These are phyloP conservation scores for Sarocladium strictum DNA, from an alignment of 2,329 filamentous ascomycete species.

Conservation along the genomic window DNA sequence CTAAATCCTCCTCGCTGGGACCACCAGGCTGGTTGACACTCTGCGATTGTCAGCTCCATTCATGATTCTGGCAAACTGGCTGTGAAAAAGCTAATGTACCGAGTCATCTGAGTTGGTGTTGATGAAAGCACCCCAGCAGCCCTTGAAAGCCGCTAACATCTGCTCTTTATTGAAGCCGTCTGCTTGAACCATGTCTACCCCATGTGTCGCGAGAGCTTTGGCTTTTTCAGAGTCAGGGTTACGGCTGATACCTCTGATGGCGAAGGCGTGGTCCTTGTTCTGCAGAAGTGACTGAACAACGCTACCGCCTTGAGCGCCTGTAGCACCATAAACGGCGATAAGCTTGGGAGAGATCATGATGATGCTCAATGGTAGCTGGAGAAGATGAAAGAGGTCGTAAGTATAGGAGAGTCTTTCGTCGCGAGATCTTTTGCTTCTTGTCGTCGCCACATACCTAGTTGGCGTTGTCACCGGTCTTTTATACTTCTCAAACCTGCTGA, in stretches of 20 bases:
- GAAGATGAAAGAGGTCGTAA: not conserved
- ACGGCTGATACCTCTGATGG: constrained; percentile 23
- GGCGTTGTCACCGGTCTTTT: not conserved
- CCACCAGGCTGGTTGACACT: constrained; percentile 19
- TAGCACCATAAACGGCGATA: constrained; percentile 24
- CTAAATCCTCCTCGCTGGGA: constrained; percentile 19
- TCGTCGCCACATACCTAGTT: too few species aligned
- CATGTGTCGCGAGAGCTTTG: constrained; percentile 18
- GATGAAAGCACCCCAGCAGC: constrained; percentile 27
- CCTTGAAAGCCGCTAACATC: constrained; percentile 21
- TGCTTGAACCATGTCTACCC: constrained; percentile 25
- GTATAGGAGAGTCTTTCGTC: not conserved
- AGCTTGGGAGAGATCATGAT: constrained; percentile 19
- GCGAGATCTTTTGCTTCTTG: not conserved
- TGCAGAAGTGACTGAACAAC: constrained; percentile 24
- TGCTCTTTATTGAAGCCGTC: constrained; percentile 20
- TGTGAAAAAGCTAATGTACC: constrained; percentile 15
- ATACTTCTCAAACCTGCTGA: not conserved
- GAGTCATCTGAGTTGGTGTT: constrained; percentile 26
- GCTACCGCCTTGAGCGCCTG: constrained; percentile 24
- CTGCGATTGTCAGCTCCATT: constrained; percentile 11
- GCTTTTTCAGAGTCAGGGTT: constrained; percentile 22
- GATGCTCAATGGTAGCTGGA: not conserved
- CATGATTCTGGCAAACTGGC: not conserved
- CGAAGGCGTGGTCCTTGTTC: constrained; percentile 21